phyloP scores from a whole-genome alignment of 257 asterid genomes.

The Solanum habrochaites region DNA sequence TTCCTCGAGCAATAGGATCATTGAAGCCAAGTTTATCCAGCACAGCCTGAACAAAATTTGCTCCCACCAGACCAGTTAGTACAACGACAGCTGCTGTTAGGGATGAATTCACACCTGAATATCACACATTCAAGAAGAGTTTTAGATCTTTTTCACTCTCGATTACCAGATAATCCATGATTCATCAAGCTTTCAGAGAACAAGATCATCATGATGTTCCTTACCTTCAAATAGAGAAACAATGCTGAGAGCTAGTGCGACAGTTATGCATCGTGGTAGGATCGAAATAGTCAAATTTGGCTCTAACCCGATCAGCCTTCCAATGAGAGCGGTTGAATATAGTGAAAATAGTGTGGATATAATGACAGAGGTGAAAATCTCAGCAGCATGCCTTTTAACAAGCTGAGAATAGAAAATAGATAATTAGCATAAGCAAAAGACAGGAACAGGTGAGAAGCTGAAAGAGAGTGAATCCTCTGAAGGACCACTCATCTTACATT shows the following conservation, averaged over 20 bases:
- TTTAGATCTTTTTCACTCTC: neutral
- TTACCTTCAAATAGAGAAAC: slow-evolving; percentile 87
- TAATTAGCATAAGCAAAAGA: neutral
- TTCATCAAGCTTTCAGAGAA: neutral
- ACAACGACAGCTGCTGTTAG: slow-evolving; percentile 97
- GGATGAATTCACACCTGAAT: slow-evolving; percentile 87
- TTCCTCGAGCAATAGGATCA: slow-evolving; percentile 97
- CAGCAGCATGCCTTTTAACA: slow-evolving; percentile 97
- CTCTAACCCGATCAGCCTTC: slow-evolving; percentile 74
- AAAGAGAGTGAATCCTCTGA: neutral
- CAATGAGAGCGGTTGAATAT: slow-evolving; percentile 81
- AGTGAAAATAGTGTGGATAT: slow-evolving; percentile 68
- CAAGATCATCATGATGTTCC: neutral
- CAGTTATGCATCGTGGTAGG: slow-evolving; percentile 99
- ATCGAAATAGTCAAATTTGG: slow-evolving; percentile 61
- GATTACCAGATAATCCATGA: neutral
- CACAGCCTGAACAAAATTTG: slow-evolving; percentile 78
- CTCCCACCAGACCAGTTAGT: slow-evolving; percentile 88
- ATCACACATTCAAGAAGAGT: neutral
- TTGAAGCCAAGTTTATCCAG: slow-evolving; percentile 78
- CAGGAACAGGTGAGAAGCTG: neutral
- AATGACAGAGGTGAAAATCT: slow-evolving; percentile 81
- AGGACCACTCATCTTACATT: neutral
- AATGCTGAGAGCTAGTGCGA: slow-evolving; percentile 96
- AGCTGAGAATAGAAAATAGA: slow-evolving; percentile 28